Conservation (phyloP, 305 asterid species). For the Lippia alba region DNA sequence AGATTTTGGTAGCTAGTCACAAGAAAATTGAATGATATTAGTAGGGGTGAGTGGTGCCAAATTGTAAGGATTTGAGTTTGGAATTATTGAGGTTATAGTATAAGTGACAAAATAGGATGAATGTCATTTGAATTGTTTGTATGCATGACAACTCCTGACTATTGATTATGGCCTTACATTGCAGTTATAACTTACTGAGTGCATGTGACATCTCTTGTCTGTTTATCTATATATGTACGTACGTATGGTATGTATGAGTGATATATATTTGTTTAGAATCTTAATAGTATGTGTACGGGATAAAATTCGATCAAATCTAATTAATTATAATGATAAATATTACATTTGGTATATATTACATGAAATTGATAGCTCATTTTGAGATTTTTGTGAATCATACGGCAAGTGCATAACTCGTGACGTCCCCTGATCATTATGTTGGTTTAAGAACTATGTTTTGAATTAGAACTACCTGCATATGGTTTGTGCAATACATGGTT, state of each 20-base stretch:
- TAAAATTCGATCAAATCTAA: no score
- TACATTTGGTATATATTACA: no score
- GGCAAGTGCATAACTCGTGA: no score
- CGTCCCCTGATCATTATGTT: no score
- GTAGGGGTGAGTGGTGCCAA: slow-evolving; percentile 28
- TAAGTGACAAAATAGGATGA: slow-evolving; percentile 41
- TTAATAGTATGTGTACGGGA: no score
- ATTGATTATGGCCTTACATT: slow-evolving; percentile 25
- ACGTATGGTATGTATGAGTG: background rate
- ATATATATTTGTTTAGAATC: no score
- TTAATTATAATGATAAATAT: no score
- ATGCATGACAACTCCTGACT: slow-evolving; percentile 23
- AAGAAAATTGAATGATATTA: slow-evolving; percentile 1
- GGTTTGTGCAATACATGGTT: no score
- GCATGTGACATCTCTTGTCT: slow-evolving; percentile 42
- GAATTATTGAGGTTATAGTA: slow-evolving; percentile 12
- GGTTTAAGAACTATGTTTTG: no score
- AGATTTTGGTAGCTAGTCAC: slow-evolving; percentile 9
- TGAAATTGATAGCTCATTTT: no score
- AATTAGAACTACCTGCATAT: no score
- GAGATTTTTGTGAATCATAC: no score
- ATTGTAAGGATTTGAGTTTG: slow-evolving; percentile 33
- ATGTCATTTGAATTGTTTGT: slow-evolving; percentile 36
- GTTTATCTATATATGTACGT: background rate
- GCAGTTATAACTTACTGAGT: slow-evolving; percentile 28